These are phyloP conservation scores for Skeletonema tropicum DNA, from an alignment of 108 stramenopile genomes.

Conservation along the genomic window DNA sequence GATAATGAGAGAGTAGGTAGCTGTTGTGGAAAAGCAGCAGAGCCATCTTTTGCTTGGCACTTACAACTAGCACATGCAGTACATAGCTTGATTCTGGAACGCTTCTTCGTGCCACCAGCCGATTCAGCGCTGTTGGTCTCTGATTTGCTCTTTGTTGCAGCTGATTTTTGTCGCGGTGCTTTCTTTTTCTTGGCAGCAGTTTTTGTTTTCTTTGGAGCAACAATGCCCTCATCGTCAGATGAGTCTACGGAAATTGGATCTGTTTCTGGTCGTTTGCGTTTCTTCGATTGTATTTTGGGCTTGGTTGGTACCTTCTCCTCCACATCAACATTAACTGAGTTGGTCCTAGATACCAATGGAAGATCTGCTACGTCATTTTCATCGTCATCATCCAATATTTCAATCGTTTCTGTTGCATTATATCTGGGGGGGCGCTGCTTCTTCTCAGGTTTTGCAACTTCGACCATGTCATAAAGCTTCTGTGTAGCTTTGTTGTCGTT, in stretches of 20 bases:
- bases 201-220: neutral
- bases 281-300: neutral
- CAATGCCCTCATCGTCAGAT: neutral
- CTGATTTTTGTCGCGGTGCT: neutral
- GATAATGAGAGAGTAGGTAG: slow-evolving; percentile 15
- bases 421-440: neutral
- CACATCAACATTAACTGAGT: neutral
- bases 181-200: slow-evolving; percentile 1
- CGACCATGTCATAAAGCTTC: neutral
- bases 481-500: neutral
- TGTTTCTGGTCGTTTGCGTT: neutral
- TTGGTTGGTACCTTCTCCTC: neutral
- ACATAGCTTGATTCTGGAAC: slow-evolving; percentile 8
- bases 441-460: neutral
- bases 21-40: slow-evolving; percentile 15
- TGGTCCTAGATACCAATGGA: neutral
- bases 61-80: slow-evolving; percentile 38
- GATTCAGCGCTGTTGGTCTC: neutral
- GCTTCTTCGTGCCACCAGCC: neutral
- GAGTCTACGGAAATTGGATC: neutral
- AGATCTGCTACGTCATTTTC: neutral
- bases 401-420: slow-evolving; percentile 12
- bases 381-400: slow-evolving; percentile 16
- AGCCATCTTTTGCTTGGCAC: slow-evolving; percentile 24
- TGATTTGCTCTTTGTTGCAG: neutral